A percentile compares a stretch with the other conserved stretches of the same genome.
These are phyloP conservation scores for Cucurbita moschata DNA, from an alignment of 306 rosid species.

Conservation along the genomic window DNA sequence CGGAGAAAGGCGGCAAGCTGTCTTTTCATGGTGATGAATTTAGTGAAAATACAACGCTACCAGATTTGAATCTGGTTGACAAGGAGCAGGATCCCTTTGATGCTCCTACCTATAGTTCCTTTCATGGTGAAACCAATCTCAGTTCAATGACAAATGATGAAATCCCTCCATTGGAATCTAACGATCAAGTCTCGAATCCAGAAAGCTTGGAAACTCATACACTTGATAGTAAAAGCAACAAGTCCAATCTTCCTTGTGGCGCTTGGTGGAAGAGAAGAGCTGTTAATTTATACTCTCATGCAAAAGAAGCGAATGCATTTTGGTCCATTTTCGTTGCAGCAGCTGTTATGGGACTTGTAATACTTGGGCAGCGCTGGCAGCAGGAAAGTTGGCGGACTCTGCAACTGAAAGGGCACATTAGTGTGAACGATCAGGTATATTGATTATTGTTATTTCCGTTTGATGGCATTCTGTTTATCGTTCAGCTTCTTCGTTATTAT, in stretches of 20 bases:
- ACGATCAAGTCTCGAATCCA: constrained; percentile 25
- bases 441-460: neutral
- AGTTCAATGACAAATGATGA: constrained; percentile 31
- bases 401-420: constrained; percentile 63
- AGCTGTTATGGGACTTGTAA: constrained; percentile 69
- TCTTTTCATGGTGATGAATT: constrained; percentile 45
- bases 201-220: constrained; percentile 28
- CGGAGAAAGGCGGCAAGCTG: constrained; percentile 34
- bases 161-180: constrained; percentile 22
- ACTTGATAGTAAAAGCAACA: constrained; percentile 18
- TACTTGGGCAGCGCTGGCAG: constrained; percentile 90
- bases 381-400: constrained; percentile 63
- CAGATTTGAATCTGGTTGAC: constrained; percentile 34
- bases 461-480: neutral
- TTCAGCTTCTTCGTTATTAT: neutral
- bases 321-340: constrained; percentile 93
- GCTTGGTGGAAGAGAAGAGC: constrained; percentile 99
- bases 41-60: constrained; percentile 48
- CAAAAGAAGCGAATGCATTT: constrained; percentile 68
- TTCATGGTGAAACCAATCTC: constrained; percentile 37
- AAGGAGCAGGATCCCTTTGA: constrained; percentile 38
- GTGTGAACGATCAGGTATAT: constrained; percentile 39
- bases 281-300: constrained; percentile 69
- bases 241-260: constrained; percentile 60
- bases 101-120: constrained; percentile 31